These are phyloP conservation scores for Mycosarcoma mackinlayi DNA, from an alignment of 1,284 basidiomycete genomes.

Conservation along the genomic window DNA sequence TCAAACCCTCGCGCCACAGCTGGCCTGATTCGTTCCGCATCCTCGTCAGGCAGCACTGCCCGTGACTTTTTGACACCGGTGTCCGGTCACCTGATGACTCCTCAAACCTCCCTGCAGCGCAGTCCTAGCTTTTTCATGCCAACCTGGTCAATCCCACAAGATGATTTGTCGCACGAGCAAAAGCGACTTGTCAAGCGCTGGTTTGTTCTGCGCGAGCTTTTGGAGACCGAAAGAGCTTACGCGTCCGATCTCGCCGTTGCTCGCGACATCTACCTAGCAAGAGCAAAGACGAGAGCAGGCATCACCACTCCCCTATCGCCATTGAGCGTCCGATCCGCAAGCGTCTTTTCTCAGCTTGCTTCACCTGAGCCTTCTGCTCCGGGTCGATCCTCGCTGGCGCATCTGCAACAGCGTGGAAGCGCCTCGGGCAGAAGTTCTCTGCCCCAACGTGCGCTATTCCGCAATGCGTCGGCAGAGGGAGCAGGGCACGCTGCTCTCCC, in stretches of 20 bases:
- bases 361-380: slow-evolving; percentile 25
- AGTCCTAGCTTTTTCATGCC: slow-evolving; percentile 24
- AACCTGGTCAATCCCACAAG: slow-evolving; percentile 41
- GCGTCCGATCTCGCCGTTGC: slow-evolving; percentile 87
- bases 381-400: slow-evolving; percentile 26
- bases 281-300: slow-evolving; percentile 65
- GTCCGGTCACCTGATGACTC: slow-evolving; percentile 16
- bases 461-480: slow-evolving; percentile 38
- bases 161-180: slow-evolving; percentile 35
- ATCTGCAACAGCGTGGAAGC: slow-evolving; percentile 30
- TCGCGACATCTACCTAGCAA: slow-evolving; percentile 77
- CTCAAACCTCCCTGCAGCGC: slow-evolving; percentile 18
- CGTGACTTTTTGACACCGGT: slow-evolving; percentile 22
- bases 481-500: slow-evolving; percentile 14
- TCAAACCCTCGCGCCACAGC: slow-evolving; percentile 1
- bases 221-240: slow-evolving; percentile 82
- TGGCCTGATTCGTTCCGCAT: slow-evolving; percentile 17
- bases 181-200: slow-evolving; percentile 77
- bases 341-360: slow-evolving; percentile 40
- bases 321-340: slow-evolving; percentile 28
- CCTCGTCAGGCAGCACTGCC: slow-evolving; percentile 32
- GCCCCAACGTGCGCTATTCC: slow-evolving; percentile 34
- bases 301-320: slow-evolving; percentile 46
- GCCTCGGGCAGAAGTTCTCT: background rate
- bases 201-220: slow-evolving; percentile 80